phyloP scores from a whole-genome alignment of 208 protist genomes.

The Leishmania turanica region DNA sequence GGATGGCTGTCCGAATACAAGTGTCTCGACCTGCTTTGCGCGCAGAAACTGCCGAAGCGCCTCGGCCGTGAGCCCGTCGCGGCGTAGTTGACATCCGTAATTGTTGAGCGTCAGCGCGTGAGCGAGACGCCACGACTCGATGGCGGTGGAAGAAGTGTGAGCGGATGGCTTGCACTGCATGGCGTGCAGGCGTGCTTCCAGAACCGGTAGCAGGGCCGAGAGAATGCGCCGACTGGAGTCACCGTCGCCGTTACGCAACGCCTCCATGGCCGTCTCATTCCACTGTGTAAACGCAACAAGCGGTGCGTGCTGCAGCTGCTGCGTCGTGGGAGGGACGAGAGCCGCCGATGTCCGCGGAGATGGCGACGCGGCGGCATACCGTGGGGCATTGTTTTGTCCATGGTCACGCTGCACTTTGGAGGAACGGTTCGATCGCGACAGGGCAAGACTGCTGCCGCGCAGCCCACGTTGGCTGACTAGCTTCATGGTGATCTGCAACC shows the following conservation, averaged over 20 bases:
- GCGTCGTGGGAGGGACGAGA: constrained; percentile 6
- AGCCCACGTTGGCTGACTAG: neutral
- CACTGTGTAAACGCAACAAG: constrained; percentile 53
- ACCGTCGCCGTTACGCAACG: constrained; percentile 47
- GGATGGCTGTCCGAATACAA: constrained; percentile 63
- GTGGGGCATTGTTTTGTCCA: neutral
- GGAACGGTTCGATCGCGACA: neutral
- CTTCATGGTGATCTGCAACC: neutral
- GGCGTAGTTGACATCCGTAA: constrained; percentile 79
- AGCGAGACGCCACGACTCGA: constrained; percentile 52
- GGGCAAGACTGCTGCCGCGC: neutral
- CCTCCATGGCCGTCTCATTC: constrained; percentile 77
- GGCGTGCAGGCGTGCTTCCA: constrained; percentile 10
- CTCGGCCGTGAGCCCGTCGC: constrained; percentile 40
- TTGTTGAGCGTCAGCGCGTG: constrained; percentile 83
- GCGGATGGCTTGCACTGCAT: constrained; percentile 8
- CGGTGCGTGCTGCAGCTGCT: constrained; percentile 3
- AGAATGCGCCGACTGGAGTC: constrained; percentile 38
- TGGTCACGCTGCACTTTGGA: neutral
- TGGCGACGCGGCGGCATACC: neutral
- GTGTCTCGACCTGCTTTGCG: constrained; percentile 60
- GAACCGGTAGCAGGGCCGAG: constrained; percentile 8
- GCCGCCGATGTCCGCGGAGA: neutral
- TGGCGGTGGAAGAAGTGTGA: neutral
- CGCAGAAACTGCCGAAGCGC: constrained; percentile 53